Evolutionary conservation across 2,329 filamentous ascomycete genomes (phyloP), one percentile per base, ranked within the genome.

Genomic region (Phymatotrichopsis omnivora): DNA sequence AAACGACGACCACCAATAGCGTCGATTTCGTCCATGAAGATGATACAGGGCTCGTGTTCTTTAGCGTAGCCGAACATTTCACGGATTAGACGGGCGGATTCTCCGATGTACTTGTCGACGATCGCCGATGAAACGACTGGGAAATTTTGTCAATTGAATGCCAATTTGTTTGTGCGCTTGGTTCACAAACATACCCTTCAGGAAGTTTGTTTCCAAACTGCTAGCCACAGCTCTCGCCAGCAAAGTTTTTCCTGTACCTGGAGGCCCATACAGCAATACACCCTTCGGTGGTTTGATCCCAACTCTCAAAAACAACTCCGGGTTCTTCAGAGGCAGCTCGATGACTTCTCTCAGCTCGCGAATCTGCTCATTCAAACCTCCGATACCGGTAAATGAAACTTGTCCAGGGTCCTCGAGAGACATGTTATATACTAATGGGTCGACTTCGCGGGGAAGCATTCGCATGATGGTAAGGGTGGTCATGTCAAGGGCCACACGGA

Each of bases 11-110:
- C 93, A 64, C 91, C 91, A 61, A 98, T 98, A 61, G 91, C 91
- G 62, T 98, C 91, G 62, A 98, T 98, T 68, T 98, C 91, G 72
- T 98, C 93, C 91, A 98, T 98, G 75, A 98, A 98, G 68, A 98
- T 98, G 66, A 98, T 98, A 66, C 91, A 98, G 29, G 91, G 91
- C 67, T 98, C 91, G 65, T 98, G 91, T 65, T 98, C 93, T 68
- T 95, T 96, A 60, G 93, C 91, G 62, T 98, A 98, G 47, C 91
- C 93, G 62, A 98, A 98, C 93, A 98, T 98, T 67, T 98, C 91
- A 64, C 91, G 80, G 61, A 98, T 98, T 56, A 98, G 72, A 56
- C 93, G 82, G 28, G 91, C 91, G 8, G 91, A 98, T 68, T 98
- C 91, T 65, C 91, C 91, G 55, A 98, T 98, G 63, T 98, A 98